Evolutionary conservation across 306 rosid species (phyloP), one percentile per base, ranked within the genome.

Genomic region (Hippophae tibetana): DNA sequence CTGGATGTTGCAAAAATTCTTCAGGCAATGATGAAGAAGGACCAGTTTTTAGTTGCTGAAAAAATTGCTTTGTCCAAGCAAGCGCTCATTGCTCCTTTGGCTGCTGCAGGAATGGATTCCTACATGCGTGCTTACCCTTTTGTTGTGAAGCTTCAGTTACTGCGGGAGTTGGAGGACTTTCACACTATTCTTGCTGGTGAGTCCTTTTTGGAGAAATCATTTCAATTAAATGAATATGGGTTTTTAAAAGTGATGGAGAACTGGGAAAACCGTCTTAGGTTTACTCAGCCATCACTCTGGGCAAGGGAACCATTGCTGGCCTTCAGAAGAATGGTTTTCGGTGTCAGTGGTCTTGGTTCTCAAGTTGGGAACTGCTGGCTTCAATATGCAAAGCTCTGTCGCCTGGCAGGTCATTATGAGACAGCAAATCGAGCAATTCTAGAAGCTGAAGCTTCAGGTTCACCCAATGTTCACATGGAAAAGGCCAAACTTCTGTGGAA

Each of bases 41-140:
- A 92, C 69, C 89, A 79, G 78, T 83, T 78, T 73, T 80, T 86
- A 47, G 98, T 92, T 69, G 79, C 82, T 50, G 89, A 92, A 81
- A 85, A 79, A 78, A 81, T 87, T 62, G 87, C 93, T 72, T 65
- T 85, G 65, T 87, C 98, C 67, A 92, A 87, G 83, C 96, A 76
- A 76, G 83, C 96, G 59, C 72, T 92, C 47, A 92, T 83, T 81
- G 95, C 96, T 72, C 90, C 89, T 76, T 72, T 92, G 43, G 89
- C 96, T 56, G 98, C 98, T 69, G 96, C 98, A 43, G 98, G 96
- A 59, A 92, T 92, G 98, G 96, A 92, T 81, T 92, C 96, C 50
- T 92, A 85, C 73, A 79, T 78, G 68, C 83, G 93, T 12, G 96
- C 98, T 56, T 92, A 92, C 71, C 98, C 98, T 54, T 81, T 81